Conservation (phyloP, 2,329 filamentous ascomycete genomes). For the Colletotrichum liriopes region DNA sequence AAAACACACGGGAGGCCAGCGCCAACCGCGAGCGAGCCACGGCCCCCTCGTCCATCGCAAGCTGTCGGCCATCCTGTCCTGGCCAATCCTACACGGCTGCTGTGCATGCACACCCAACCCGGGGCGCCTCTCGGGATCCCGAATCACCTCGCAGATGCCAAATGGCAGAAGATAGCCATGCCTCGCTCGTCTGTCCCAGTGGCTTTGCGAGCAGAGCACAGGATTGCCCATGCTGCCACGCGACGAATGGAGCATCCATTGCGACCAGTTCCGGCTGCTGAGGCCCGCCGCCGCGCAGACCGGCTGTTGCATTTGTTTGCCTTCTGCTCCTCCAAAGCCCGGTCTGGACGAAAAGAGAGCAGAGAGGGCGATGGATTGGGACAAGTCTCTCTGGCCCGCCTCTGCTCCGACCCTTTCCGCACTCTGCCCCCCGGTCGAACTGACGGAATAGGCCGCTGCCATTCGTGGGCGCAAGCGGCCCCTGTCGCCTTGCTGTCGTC, state of each 20-base stretch:
- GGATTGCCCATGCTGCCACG: conserved; percentile 32
- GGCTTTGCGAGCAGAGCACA: conserved; percentile 11
- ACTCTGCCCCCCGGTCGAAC: conserved; percentile 14
- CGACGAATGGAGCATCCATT: conserved; percentile 43
- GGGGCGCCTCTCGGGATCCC: background rate
- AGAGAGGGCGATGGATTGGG: conserved; percentile 29
- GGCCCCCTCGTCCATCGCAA: background rate
- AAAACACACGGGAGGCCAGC: conserved; percentile 2
- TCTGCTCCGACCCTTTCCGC: conserved; percentile 25
- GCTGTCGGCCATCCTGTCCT: background rate
- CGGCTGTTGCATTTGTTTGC: conserved; percentile 23
- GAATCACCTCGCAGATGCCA: background rate
- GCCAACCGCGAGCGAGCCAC: conserved; percentile 10
- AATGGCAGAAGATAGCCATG: background rate
- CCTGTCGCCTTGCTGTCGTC: conserved; percentile 32
- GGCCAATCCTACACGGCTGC: background rate
- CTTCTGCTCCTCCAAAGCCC: conserved; percentile 13
- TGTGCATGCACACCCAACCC: background rate
- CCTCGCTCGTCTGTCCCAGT: conserved; percentile 7
- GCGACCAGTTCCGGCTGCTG: conserved; percentile 25
- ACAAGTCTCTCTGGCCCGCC: conserved; percentile 16
- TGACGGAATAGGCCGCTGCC: conserved; percentile 17
- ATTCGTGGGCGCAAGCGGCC: conserved; percentile 43
- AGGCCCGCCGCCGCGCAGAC: conserved; percentile 21
- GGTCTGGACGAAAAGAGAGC: conserved; percentile 36